These are phyloP conservation scores for Aspergillus luchuensis DNA, from an alignment of 2,329 filamentous ascomycete genomes.

Conservation along the genomic window DNA sequence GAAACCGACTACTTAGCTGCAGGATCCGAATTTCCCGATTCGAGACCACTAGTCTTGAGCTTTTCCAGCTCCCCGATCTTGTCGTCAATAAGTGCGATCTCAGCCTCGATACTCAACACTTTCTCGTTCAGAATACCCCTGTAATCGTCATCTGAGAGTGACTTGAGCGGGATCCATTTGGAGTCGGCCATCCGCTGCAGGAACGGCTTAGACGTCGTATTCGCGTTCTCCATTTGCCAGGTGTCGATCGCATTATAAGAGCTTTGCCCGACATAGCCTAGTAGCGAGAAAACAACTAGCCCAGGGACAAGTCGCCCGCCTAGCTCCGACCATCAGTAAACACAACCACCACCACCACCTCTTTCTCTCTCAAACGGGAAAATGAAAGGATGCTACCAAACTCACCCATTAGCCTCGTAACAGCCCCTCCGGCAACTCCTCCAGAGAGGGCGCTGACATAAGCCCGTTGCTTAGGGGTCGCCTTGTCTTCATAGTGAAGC, in stretches of 20 bases:
- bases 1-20: conserved; percentile 7
- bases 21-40: neutral
- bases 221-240: conserved; percentile 44
- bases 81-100: conserved; percentile 78
- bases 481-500: conserved; percentile 52
- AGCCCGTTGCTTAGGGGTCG: conserved; percentile 62
- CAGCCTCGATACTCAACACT: conserved; percentile 69
- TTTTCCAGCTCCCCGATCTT: conserved; percentile 61
- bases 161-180: conserved; percentile 71
- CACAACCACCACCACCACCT: neutral
- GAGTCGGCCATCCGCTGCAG: conserved; percentile 59
- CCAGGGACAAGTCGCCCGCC: conserved; percentile 62
- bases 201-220: conserved; percentile 43
- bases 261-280: conserved; percentile 60
- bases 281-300: conserved; percentile 59
- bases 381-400: conserved; percentile 10
- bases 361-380: neutral
- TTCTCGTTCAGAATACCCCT: conserved; percentile 70
- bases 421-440: conserved; percentile 61
- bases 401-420: conserved; percentile 59
- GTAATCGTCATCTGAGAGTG: conserved; percentile 73
- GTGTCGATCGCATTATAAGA: conserved; percentile 56
- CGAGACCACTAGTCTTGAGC: conserved; percentile 16
- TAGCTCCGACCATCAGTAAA: conserved; percentile 39
- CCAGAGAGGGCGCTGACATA: conserved; percentile 72